These are phyloP conservation scores for Colletotrichum somersetense DNA, from an alignment of 2,329 filamentous ascomycete species.

Conservation along the genomic window DNA sequence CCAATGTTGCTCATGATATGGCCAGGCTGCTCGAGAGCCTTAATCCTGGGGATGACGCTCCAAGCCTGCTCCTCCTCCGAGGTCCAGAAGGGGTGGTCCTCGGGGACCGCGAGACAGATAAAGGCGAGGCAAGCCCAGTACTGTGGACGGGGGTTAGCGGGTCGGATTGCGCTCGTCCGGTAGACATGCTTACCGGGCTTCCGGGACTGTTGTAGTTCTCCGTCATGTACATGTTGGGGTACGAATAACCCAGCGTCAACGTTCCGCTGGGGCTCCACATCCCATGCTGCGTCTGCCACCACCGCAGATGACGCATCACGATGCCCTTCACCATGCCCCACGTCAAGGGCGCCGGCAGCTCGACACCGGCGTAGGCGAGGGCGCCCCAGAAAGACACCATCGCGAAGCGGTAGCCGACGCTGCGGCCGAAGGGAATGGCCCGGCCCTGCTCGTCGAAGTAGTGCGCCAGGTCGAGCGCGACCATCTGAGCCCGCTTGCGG, in stretches of 20 bases:
- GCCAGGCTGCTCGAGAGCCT: slow-evolving; percentile 74
- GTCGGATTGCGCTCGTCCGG: not conserved
- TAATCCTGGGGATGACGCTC: slow-evolving; percentile 68
- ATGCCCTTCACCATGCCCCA: slow-evolving; percentile 86
- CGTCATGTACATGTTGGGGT: slow-evolving; percentile 84
- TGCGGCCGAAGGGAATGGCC: slow-evolving; percentile 82
- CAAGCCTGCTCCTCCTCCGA: slow-evolving; percentile 73
- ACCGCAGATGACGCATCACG: slow-evolving; percentile 78
- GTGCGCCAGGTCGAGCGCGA: slow-evolving; percentile 78
- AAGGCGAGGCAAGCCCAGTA: slow-evolving; percentile 88
- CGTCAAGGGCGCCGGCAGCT: slow-evolving; percentile 77
- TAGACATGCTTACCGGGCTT: slow-evolving; percentile 61
- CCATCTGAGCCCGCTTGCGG: slow-evolving; percentile 73
- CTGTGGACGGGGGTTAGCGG: slow-evolving; percentile 51
- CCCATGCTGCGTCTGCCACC: slow-evolving; percentile 82
- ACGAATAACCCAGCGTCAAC: slow-evolving; percentile 81
- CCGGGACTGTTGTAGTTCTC: slow-evolving; percentile 88
- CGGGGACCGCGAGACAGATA: slow-evolving; percentile 77
- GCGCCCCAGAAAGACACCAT: slow-evolving; percentile 89
- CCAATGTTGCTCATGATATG: slow-evolving; percentile 79
- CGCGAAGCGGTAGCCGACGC: slow-evolving; percentile 84
- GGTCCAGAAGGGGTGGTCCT: slow-evolving; percentile 81
- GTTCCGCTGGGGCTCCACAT: slow-evolving; percentile 83
- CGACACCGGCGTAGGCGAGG: slow-evolving; percentile 80
- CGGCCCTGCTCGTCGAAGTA: slow-evolving; percentile 81